These are phyloP conservation scores for Musa beccarii DNA, from an alignment of 176 grass and related monocot genomes.

Conservation along the genomic window DNA sequence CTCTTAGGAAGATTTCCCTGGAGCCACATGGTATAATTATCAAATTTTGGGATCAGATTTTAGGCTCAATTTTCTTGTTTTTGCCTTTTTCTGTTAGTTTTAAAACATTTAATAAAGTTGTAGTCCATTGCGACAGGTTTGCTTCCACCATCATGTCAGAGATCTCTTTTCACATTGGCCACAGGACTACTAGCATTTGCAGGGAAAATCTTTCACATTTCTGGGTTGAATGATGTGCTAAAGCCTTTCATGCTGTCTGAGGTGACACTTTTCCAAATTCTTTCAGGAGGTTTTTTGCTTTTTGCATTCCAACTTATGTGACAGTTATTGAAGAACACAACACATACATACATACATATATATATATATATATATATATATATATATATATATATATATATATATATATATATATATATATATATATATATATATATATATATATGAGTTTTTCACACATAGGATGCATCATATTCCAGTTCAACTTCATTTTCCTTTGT, in stretches of 20 bases:
- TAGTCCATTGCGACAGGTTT: constrained; percentile 34
- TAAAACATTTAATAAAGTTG: not conserved
- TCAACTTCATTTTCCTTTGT: no score
- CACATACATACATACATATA: not conserved
- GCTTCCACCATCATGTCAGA: constrained; percentile 52
- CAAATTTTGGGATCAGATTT: constrained; percentile 11
- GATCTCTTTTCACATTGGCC: constrained; percentile 68
- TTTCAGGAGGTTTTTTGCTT: not conserved
- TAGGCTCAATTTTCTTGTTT: constrained; percentile 10
- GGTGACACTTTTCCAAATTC: constrained; percentile 29
- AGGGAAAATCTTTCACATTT: constrained; percentile 68
- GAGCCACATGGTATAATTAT: constrained; percentile 45
- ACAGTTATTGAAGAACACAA: not conserved
- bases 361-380: no score
- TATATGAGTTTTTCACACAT: not conserved
- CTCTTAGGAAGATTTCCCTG: constrained; percentile 60
- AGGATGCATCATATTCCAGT: not conserved
- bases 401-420: no score
- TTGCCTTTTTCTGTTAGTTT: not conserved
- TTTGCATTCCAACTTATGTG: constrained; percentile 3
- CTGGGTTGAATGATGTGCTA: constrained; percentile 48
- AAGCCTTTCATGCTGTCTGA: constrained; percentile 44
- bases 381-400: no score
- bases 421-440: no score
- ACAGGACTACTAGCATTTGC: constrained; percentile 71